These are phyloP conservation scores for Cyanodermella asteris DNA, from an alignment of 2,329 filamentous ascomycete species.

Conservation along the genomic window DNA sequence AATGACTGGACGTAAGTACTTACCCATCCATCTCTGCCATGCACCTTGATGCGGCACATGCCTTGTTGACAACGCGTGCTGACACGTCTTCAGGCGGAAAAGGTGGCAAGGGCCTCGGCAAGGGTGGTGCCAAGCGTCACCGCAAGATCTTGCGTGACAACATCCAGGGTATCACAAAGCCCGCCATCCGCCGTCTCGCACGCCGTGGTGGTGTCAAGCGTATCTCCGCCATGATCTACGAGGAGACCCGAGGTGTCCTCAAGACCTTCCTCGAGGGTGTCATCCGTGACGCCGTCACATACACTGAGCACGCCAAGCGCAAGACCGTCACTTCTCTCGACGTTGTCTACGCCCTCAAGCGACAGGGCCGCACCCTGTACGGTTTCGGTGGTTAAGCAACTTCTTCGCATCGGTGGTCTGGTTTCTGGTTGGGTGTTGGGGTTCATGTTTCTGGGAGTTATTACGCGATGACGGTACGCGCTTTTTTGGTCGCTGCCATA, in stretches of 20 bases:
- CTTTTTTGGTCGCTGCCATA: too few relatives aligned
- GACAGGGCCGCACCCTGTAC: slow-evolving; percentile 55
- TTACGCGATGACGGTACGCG: too few relatives aligned
- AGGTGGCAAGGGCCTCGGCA: slow-evolving; percentile 32
- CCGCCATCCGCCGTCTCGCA: slow-evolving; percentile 31
- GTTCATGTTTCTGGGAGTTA: too few relatives aligned
- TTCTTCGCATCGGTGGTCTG: too few relatives aligned
- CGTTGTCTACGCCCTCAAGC: slow-evolving; percentile 46
- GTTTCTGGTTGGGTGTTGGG: background rate
- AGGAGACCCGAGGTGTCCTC: slow-evolving; percentile 55
- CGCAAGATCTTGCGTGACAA: slow-evolving; percentile 33
- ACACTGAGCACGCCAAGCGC: slow-evolving; percentile 62
- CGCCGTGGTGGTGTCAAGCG: slow-evolving; percentile 32
- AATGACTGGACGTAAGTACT: slow-evolving; percentile 37
- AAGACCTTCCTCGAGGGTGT: slow-evolving; percentile 61
- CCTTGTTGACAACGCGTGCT: slow-evolving; percentile 1
- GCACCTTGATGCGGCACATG: too few relatives aligned
- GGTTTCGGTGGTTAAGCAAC: slow-evolving; percentile 63
- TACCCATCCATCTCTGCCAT: background rate
- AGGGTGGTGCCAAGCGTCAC: slow-evolving; percentile 32
- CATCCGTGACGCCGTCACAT: slow-evolving; percentile 56
- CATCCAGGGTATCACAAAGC: slow-evolving; percentile 33
- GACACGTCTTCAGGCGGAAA: slow-evolving; percentile 23
- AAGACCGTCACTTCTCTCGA: slow-evolving; percentile 55
- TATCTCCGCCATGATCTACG: slow-evolving; percentile 47